Conservation (phyloP, 177 flowering plant genomes). For the Telopea speciosissima region DNA sequence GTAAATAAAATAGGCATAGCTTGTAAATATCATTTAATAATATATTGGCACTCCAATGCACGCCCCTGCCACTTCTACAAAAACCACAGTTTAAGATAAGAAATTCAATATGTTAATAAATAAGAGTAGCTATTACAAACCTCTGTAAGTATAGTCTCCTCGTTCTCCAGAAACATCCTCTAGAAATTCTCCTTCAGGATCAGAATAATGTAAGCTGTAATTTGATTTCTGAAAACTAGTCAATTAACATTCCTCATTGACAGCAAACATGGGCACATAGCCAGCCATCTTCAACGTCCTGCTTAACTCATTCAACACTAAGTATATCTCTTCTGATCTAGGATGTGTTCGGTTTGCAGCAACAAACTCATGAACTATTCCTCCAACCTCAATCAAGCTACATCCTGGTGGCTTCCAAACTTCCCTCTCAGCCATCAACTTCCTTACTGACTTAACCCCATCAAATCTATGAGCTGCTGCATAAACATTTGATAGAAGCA, state of each 20-base stretch:
- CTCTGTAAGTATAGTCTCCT: too few relatives aligned
- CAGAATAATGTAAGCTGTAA: too few relatives aligned
- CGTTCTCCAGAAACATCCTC: too few relatives aligned
- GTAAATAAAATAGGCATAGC: too few relatives aligned
- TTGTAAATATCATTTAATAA: too few relatives aligned
- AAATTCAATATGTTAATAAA: too few relatives aligned
- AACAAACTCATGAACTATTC: conserved; percentile 3
- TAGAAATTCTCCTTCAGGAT: too few relatives aligned
- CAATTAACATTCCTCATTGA: conserved; percentile 1
- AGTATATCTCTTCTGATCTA: conserved; percentile 4
- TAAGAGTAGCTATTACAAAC: too few relatives aligned
- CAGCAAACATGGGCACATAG: background rate
- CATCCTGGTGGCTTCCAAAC: conserved; percentile 6
- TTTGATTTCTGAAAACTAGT: too few relatives aligned
- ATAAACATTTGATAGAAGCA: conserved; percentile 3
- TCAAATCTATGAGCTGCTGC: conserved; percentile 7
- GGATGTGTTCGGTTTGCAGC: conserved; percentile 4
- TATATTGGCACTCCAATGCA: background rate
- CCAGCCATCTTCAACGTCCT: conserved; percentile 3
- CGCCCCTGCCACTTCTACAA: background rate
- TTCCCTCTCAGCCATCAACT: background rate
- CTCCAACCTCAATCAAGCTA: conserved; percentile 10
- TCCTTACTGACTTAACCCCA: conserved; percentile 4
- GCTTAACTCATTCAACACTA: conserved; percentile 6
- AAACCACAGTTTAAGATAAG: too few relatives aligned